Percentiles rank a stretch among this genome's conserved stretches.
Evolutionary conservation across 1,284 basidiomycete species (phyloP).

Genomic region (Waitea zeae): DNA sequence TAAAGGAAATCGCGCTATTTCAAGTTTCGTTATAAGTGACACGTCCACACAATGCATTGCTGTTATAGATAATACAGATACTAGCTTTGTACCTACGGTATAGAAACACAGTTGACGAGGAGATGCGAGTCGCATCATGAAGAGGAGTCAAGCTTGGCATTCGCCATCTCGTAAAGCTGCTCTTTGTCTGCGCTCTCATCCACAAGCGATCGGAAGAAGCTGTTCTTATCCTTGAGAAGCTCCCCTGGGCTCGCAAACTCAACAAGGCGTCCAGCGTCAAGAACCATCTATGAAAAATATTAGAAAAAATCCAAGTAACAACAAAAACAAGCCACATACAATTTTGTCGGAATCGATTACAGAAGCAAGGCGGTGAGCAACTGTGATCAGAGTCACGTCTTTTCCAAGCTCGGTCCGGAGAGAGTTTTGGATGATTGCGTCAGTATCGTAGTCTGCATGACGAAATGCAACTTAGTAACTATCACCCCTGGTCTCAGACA

Average conservation of each 20-base stretch:
- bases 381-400: conserved; percentile 42
- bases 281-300: conserved; percentile 5
- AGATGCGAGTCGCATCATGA: too few relatives aligned
- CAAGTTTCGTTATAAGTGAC: too few relatives aligned
- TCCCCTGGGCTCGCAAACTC: conserved; percentile 44
- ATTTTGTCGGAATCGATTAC: conserved; percentile 42
- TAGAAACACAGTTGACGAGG: too few relatives aligned
- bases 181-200: conserved; percentile 32
- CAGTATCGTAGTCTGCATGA: conserved; percentile 34
- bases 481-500: background rate
- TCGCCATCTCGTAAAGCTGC: conserved; percentile 25
- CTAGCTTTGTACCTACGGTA: too few relatives aligned
- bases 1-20: too few relatives aligned
- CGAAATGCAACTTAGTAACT: conserved; percentile 7
- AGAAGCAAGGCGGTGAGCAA: conserved; percentile 55
- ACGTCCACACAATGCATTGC: too few relatives aligned
- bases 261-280: background rate
- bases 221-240: conserved; percentile 31
- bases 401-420: conserved; percentile 31
- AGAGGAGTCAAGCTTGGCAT: too few relatives aligned
- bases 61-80: too few relatives aligned
- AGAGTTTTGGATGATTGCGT: conserved; percentile 38
- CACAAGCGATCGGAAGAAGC: conserved; percentile 17
- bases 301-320: background rate
- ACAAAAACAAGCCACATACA: conserved; percentile 6